A percentile compares a stretch with the other conserved stretches of the same genome.
Evolutionary conservation across 2,329 filamentous ascomycete genomes (phyloP).

Genomic region (Aspergillus unguis): DNA sequence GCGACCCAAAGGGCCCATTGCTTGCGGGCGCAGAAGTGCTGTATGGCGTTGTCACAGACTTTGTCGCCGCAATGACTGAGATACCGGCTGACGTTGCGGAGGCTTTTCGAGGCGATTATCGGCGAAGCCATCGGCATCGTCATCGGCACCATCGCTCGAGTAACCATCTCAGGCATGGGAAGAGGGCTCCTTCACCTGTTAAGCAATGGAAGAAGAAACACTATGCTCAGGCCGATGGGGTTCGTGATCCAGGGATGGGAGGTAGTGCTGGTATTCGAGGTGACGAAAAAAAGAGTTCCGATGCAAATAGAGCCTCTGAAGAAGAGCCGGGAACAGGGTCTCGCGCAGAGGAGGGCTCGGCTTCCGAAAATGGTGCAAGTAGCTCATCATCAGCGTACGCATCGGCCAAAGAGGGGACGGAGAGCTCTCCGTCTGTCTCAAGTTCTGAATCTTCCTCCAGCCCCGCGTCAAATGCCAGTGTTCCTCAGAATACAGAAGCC

Average conservation of each 20-base stretch:
- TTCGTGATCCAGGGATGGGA: background rate
- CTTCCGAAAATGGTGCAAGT: background rate
- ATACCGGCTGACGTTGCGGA: conserved; percentile 53
- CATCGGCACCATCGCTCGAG: background rate
- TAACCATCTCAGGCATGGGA: background rate
- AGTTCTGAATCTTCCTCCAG: background rate
- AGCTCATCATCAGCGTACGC: background rate
- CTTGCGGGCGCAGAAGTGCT: conserved; percentile 73
- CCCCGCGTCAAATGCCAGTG: too few relatives aligned
- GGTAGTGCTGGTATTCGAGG: background rate
- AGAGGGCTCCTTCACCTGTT: background rate
- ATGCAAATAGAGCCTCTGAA: too few relatives aligned
- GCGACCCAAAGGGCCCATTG: conserved; percentile 75
- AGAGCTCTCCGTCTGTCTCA: background rate
- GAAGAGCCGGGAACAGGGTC: background rate
- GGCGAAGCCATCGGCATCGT: background rate
- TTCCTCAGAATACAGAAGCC: too few relatives aligned
- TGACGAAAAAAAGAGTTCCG: background rate
- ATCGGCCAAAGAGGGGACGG: background rate
- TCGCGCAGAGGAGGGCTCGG: background rate
- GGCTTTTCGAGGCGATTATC: conserved; percentile 8
- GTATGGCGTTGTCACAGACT: conserved; percentile 74
- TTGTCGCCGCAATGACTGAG: conserved; percentile 80
- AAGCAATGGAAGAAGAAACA: conserved; percentile 1
- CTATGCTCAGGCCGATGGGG: background rate